Evolutionary conservation across 1,139 yeast species (phyloP).

Genomic region (Nadsonia commutata): DNA sequence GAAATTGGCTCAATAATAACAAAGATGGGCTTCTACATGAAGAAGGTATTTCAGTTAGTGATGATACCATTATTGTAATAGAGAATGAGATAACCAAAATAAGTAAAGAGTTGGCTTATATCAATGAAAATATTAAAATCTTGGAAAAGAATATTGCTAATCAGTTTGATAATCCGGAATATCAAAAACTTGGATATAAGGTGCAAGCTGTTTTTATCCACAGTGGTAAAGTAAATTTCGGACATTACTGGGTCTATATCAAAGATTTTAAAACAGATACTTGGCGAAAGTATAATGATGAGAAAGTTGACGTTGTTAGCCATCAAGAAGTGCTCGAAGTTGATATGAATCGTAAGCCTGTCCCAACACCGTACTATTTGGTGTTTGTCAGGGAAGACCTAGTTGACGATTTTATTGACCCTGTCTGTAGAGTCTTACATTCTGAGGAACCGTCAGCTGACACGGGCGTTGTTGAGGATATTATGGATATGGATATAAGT

Average conservation of each 20-base stretch:
- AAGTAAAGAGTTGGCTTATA: conserved; percentile 17
- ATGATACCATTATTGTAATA: conserved; percentile 7
- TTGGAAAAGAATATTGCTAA: conserved; percentile 35
- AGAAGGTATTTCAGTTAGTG: conserved; percentile 7
- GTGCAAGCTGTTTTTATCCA: conserved; percentile 89
- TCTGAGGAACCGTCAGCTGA: too few relatives aligned
- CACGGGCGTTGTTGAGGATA: conserved; percentile 1
- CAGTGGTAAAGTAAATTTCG: conserved; percentile 89
- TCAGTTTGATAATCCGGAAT: conserved; percentile 37
- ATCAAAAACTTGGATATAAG: conserved; percentile 56
- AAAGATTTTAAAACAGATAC: conserved; percentile 52
- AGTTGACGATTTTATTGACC: conserved; percentile 47
- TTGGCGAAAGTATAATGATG: conserved; percentile 88
- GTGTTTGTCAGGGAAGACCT: conserved; percentile 64
- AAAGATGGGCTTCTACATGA: conserved; percentile 5
- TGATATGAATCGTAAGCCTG: conserved; percentile 37
- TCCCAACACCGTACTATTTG: conserved; percentile 87
- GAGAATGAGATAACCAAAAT: conserved; percentile 9
- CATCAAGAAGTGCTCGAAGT: conserved; percentile 65
- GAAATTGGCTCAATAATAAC: conserved; percentile 34
- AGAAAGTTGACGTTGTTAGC: conserved; percentile 67
- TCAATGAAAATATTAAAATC: conserved; percentile 16
- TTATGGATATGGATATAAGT: not conserved
- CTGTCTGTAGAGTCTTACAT: conserved; percentile 24
- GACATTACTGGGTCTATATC: conserved; percentile 94